Evolutionary conservation across 1,284 basidiomycete genomes (phyloP), one percentile per base, ranked within the genome.

Genomic region (Meira miltonrushii): DNA sequence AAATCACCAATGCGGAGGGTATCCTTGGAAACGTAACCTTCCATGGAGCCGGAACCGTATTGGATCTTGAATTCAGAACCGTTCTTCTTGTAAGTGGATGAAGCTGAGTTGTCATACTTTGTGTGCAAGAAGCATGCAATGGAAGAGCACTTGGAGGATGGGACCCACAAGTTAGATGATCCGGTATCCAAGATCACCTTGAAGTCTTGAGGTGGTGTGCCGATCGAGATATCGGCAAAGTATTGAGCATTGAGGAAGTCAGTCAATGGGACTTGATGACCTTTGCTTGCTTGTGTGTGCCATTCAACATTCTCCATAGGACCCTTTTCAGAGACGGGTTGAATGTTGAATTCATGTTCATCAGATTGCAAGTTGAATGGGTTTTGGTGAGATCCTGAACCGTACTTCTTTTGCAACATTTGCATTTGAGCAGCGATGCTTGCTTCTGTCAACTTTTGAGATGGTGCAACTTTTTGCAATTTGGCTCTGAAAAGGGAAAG

Each of bases 191-290:
- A 84, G 60, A 92, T 85, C 68, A 93, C 81, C 90, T 90, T 67
- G 53, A 72, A 65, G 43, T 78, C 82, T 80, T 94, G 91, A 53
- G 89, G 83, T 12, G 91, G 91, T 2, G 82, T 83, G 13, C 91
- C 94, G 57, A 98, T 79, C 10, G 82, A 80, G 66, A 98, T 94
- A 69, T 93, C 89, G 39, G 92, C 85, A 79, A 85, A 98, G 82
- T 98, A 97, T 80, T 98, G 94, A 28, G 94, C 93, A 78, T 97
- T 97, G 85, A 95, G 86, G 82, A 92, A 98, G 83, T 98, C 94
- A 75, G 84, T 88, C 53, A 98, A 84, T 61, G 94, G 94, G 49
- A 97, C 90, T 54, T 82, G 81, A 80, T 98, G 94, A 41, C 91
- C 92, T 59, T 86, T 88, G 64, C 88, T 85, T 61, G 82, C 78